phyloP scores from a whole-genome alignment of 345 rosid genomes.

The Anacardium occidentale region DNA sequence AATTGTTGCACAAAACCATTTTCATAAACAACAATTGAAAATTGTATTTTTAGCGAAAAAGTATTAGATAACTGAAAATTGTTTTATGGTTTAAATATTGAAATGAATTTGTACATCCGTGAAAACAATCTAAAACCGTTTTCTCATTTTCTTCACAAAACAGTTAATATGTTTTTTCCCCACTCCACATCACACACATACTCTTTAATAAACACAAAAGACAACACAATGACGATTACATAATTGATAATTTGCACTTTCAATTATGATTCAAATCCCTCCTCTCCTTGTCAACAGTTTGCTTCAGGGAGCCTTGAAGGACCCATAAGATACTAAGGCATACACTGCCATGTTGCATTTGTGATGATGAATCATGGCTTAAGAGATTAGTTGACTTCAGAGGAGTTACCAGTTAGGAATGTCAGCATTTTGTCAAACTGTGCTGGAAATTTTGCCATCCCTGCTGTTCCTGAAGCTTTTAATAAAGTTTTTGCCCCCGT shows the following conservation, averaged over 20 bases:
- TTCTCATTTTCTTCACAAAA: no score
- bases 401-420: neutral
- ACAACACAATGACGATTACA: no score
- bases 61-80: no score
- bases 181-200: no score
- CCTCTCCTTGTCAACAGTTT: constrained; percentile 51
- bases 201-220: no score
- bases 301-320: constrained; percentile 96
- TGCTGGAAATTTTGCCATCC: neutral
- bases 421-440: neutral
- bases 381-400: no score
- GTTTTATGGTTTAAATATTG: no score
- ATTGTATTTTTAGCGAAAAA: no score
- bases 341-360: neutral
- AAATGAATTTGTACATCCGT: neutral
- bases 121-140: neutral
- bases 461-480: constrained; percentile 1
- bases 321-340: constrained; percentile 66
- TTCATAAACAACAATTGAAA: no score
- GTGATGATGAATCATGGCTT: neutral
- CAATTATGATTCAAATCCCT: neutral
- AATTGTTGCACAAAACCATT: neutral
- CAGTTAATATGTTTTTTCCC: neutral
- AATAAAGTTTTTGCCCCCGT: neutral
- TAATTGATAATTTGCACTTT: neutral